Evolutionary conservation across 345 rosid species (phyloP), one percentile per base, ranked within the genome.

Genomic region (Angophora floribunda): DNA sequence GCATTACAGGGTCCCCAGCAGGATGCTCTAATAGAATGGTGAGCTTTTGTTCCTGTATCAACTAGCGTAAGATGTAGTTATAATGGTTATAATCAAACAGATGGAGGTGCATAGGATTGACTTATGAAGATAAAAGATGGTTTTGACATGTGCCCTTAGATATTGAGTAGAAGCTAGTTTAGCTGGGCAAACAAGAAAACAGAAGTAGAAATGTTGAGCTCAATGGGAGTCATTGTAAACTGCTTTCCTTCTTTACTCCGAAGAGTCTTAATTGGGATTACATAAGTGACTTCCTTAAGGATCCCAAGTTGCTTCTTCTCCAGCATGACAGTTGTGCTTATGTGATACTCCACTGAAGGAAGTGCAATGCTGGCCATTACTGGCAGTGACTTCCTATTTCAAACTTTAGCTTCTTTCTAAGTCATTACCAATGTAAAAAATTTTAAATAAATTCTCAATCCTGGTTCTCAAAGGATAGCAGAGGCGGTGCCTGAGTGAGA

Each of bases 151-250:
- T 67, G 9, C 79, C 24, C 24, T 67, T 7, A 67, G 21, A 67
- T 67, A 36, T 67, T 30, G 45, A 30, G 79, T 16, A 32, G 45
- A 67, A 16, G 45, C 79, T 67, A 32, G 45, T 36, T 32, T 67
- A 15, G 79, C 79, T 5, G 87, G 41, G 41, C 41, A 7, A 30
- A 30, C 41, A 94, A 87, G 89, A 88, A 86, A 91, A 90, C 44
- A 92, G 95, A 47, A 75, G 87, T 87, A 93, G 93, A 93, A 91
- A 90, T 70, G 98, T 94, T 21, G 91, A 91, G 96, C 87, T 4
- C 7, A 4, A 4, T 7, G 21, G 57, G 21, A 16, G 57, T 16
- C 57, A 52, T 7, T 17, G 57, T 51, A 51, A 51, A 52, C 57
- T 6, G 57, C 57, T 16, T 52, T 52, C 57, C 7, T 52, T 16